phyloP scores from a whole-genome alignment of 2,329 filamentous ascomycete species.

The Stemphylium vesicarium region DNA sequence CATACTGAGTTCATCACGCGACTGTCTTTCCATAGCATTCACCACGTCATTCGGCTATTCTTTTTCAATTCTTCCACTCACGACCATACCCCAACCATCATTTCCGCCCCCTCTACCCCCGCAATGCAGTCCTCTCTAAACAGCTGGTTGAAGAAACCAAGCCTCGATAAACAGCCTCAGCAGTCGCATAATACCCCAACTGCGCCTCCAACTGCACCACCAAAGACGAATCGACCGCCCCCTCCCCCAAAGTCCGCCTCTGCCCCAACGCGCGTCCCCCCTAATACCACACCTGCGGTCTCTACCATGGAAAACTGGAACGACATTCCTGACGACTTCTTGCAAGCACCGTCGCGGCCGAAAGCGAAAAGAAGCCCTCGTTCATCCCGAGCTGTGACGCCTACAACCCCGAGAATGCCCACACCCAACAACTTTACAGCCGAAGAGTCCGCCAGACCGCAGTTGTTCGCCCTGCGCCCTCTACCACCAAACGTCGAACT shows the following conservation, averaged over 20 bases:
- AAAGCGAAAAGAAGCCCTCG: conserved; percentile 34
- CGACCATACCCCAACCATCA: not conserved
- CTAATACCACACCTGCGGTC: conserved; percentile 20
- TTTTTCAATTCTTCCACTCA: not conserved
- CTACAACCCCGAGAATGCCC: conserved; percentile 23
- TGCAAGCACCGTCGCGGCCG: conserved; percentile 31
- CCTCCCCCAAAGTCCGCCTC: conserved; percentile 30
- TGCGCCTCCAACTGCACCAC: not conserved
- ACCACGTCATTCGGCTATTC: not conserved
- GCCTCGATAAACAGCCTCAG: conserved; percentile 34
- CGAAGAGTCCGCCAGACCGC: conserved; percentile 16
- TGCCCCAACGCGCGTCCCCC: conserved; percentile 23
- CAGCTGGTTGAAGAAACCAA: conserved; percentile 57
- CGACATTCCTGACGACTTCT: conserved; percentile 37
- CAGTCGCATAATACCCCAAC: conserved; percentile 23
- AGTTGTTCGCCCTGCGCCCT: conserved; percentile 37
- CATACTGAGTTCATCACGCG: not conserved
- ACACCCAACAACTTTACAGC: conserved; percentile 20
- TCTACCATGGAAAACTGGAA: conserved; percentile 36
- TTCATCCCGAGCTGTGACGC: conserved; percentile 26
- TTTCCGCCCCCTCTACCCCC: conserved; percentile 2
- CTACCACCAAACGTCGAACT: conserved; percentile 60
- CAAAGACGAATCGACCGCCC: conserved; percentile 20
- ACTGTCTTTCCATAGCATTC: not conserved
- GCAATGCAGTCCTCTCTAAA: conserved; percentile 55